Evolutionary conservation across 345 rosid genomes (phyloP).

Genomic region (Salix dunnii): DNA sequence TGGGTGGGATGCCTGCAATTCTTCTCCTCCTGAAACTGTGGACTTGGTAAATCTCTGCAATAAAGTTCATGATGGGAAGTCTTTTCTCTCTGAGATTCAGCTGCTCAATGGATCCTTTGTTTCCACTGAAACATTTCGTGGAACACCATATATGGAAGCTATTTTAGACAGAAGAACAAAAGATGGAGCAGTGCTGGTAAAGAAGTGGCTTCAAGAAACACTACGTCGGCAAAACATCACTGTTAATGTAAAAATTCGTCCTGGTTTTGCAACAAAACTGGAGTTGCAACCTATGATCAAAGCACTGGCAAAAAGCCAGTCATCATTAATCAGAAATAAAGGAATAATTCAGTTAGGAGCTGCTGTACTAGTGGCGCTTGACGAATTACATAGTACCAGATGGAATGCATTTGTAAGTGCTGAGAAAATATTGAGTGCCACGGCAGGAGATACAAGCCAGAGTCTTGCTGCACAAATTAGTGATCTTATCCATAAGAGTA

Average conservation of each 20-base stretch:
- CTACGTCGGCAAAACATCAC: conserved; percentile 61
- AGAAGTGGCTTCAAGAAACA: conserved; percentile 92
- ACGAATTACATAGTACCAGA: conserved; percentile 56
- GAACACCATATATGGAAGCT: conserved; percentile 84
- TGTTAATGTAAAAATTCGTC: conserved; percentile 55
- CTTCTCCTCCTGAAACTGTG: conserved; percentile 34
- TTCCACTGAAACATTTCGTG: conserved; percentile 65
- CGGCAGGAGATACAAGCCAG: conserved; percentile 92
- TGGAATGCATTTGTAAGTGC: conserved; percentile 91
- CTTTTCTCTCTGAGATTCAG: conserved; percentile 32
- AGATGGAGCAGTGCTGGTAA: conserved; percentile 78
- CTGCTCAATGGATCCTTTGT: conserved; percentile 64
- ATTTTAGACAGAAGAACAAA: conserved; percentile 76
- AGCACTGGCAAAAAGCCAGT: conserved; percentile 59
- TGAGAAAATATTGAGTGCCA: conserved; percentile 77
- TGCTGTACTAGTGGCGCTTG: conserved; percentile 62
- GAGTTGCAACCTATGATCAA: conserved; percentile 69
- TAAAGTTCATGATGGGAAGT: conserved; percentile 29
- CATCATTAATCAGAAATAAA: conserved; percentile 60
- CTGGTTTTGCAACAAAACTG: conserved; percentile 58
- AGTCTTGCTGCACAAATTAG: conserved; percentile 89
- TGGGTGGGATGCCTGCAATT: conserved; percentile 64
- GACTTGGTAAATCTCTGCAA: conserved; percentile 33
- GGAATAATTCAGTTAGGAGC: conserved; percentile 85
- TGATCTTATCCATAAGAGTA: conserved; percentile 74